Evolutionary conservation across 495 filamentous ascomycete genomes (phyloP).

Genomic region (Trichoderma asperelloides): DNA sequence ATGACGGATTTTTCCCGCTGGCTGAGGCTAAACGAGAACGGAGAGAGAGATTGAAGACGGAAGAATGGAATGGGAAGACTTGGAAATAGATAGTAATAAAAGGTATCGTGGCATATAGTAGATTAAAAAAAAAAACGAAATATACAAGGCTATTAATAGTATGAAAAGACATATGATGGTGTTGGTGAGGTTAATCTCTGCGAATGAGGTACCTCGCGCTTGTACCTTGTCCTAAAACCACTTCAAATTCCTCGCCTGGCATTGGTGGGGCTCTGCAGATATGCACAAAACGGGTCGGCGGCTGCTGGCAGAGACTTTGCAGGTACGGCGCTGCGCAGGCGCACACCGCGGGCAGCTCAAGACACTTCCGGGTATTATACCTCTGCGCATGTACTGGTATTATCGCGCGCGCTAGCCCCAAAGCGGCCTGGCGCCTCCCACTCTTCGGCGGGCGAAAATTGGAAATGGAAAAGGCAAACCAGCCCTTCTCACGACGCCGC

Average conservation of each 20-base stretch:
- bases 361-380: neutral
- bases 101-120: no score
- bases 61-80: no score
- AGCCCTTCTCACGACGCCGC: constrained; percentile 7
- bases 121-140: no score
- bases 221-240: neutral
- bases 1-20: neutral
- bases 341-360: neutral
- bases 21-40: neutral
- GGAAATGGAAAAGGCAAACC: constrained; percentile 7
- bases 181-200: neutral
- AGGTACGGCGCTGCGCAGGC: neutral
- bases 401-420: neutral
- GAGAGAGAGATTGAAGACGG: neutral
- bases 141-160: no score
- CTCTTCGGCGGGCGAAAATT: constrained; percentile 9
- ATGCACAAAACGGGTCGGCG: constrained; percentile 7
- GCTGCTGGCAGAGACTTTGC: neutral
- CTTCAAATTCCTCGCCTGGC: neutral
- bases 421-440: constrained; percentile 10
- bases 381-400: neutral
- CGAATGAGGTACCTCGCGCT: neutral
- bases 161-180: no score
- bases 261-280: neutral
- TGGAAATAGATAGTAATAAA: no score